Conservation (phyloP, 2,329 filamentous ascomycete species). For the Reticulascus tulasneorum region DNA sequence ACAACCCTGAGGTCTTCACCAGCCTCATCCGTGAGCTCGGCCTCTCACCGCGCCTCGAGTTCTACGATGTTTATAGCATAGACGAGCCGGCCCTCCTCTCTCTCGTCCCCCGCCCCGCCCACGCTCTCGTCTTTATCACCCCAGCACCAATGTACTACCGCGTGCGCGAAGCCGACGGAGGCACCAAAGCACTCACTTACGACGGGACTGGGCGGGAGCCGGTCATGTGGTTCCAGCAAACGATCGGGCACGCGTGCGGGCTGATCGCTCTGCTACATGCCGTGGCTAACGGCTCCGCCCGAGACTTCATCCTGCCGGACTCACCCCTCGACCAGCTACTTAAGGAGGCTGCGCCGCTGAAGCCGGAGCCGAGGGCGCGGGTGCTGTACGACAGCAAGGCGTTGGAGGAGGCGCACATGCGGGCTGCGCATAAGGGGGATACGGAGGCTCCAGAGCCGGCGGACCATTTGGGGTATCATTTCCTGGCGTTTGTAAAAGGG, state of each 20-base stretch:
- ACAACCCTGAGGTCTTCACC: conserved; percentile 76
- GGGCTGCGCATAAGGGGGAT: conserved; percentile 65
- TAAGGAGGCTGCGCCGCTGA: conserved; percentile 57
- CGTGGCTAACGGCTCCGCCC: conserved; percentile 63
- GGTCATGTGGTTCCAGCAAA: conserved; percentile 81
- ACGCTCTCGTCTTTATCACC: conserved; percentile 77
- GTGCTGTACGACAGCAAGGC: conserved; percentile 67
- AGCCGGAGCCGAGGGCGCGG: conserved; percentile 58
- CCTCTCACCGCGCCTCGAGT: conserved; percentile 62
- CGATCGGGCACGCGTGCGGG: conserved; percentile 78
- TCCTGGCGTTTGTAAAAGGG: conserved; percentile 74
- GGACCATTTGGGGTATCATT: conserved; percentile 66
- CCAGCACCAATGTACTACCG: conserved; percentile 52
- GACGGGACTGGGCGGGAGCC: conserved; percentile 45
- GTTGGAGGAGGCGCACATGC: conserved; percentile 69
- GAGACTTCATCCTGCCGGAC: conserved; percentile 46
- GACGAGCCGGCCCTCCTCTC: conserved; percentile 72
- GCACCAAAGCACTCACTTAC: conserved; percentile 23
- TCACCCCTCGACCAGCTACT: conserved; percentile 58
- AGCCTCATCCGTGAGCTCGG: conserved; percentile 68
- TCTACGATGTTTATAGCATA: conserved; percentile 80
- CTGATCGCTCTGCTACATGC: conserved; percentile 74
- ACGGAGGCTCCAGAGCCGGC: conserved; percentile 60
- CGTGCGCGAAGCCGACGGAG: conserved; percentile 21
- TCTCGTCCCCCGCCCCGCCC: conserved; percentile 71